A percentile compares a stretch with the other conserved stretches of the same genome.
Conservation (phyloP, 176 grass and related monocot genomes). For the Bothriochloa decipiens region DNA sequence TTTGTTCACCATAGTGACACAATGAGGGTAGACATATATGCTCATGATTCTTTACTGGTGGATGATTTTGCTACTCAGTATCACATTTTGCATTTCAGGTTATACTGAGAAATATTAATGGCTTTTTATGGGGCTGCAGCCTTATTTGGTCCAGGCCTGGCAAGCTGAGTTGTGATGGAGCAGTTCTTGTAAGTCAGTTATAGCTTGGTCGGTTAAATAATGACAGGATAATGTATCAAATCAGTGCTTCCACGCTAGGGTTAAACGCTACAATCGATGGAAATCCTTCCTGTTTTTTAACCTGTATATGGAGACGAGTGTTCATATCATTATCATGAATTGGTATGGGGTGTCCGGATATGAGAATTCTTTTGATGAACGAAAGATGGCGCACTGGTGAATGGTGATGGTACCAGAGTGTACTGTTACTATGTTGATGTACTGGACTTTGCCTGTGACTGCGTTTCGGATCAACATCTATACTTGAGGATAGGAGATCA, state of each 20-base stretch:
- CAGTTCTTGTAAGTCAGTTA: not conserved
- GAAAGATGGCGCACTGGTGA: not conserved
- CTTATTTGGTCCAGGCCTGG: not conserved
- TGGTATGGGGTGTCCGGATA: not conserved
- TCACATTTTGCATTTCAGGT: slow-evolving; percentile 18
- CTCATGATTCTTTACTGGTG: not conserved
- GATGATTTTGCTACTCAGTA: slow-evolving; percentile 1
- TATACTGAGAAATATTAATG: slow-evolving; percentile 11
- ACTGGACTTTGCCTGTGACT: not conserved
- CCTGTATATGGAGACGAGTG: not conserved
- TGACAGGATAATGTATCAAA: not conserved
- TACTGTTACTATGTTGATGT: not conserved
- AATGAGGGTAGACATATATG: not conserved
- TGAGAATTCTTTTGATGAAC: not conserved
- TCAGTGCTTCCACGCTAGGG: not conserved
- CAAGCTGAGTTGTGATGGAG: not conserved
- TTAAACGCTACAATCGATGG: not conserved
- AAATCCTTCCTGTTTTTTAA: not conserved
- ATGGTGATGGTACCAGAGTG: not conserved
- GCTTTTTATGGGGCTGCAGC: not conserved
- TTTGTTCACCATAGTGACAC: not conserved
- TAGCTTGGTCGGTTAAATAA: not conserved
- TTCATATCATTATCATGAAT: not conserved
- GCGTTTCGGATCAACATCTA: not conserved
- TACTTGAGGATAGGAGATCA: not conserved